A percentile compares a stretch with the other conserved stretches of the same genome.
These are phyloP conservation scores for Ustilago crameri DNA, from an alignment of 1,284 basidiomycete species.

Conservation along the genomic window DNA sequence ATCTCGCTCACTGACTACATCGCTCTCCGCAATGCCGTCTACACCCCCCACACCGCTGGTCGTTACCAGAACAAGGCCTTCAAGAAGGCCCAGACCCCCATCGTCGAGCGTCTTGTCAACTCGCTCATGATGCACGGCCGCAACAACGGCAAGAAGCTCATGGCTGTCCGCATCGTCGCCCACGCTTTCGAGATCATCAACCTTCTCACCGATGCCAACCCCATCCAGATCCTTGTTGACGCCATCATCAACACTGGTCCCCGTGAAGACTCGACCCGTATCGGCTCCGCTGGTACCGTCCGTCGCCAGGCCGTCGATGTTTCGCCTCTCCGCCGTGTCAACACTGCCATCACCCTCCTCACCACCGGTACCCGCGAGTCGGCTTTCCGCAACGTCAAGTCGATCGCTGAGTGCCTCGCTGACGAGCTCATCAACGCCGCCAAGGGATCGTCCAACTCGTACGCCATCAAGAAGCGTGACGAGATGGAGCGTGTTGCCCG, in stretches of 20 bases:
- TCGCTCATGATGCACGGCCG: slow-evolving; percentile 99
- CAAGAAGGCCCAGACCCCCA: slow-evolving; percentile 99
- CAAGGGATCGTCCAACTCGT: slow-evolving; percentile 99
- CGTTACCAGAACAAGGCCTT: slow-evolving; percentile 99
- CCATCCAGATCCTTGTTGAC: slow-evolving; percentile 97
- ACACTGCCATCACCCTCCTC: slow-evolving; percentile 94
- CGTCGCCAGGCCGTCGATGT: slow-evolving; percentile 99
- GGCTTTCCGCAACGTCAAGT: slow-evolving; percentile 99
- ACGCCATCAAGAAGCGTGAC: slow-evolving; percentile 94
- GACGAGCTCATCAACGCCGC: slow-evolving; percentile 99
- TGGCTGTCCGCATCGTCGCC: slow-evolving; percentile 98
- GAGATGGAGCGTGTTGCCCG: slow-evolving; percentile 99
- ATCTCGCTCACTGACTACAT: slow-evolving; percentile 88
- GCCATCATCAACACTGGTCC: slow-evolving; percentile 99
- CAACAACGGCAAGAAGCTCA: slow-evolving; percentile 99
- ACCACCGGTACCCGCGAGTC: slow-evolving; percentile 98
- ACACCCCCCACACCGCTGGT: slow-evolving; percentile 95
- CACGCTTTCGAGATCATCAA: slow-evolving; percentile 99
- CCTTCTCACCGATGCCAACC: slow-evolving; percentile 99
- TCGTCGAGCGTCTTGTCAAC: slow-evolving; percentile 98
- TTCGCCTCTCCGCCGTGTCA: slow-evolving; percentile 95
- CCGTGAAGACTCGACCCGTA: slow-evolving; percentile 99
- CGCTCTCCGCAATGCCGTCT: slow-evolving; percentile 97
- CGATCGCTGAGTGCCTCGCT: slow-evolving; percentile 92
- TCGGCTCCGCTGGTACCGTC: slow-evolving; percentile 99